Conservation (phyloP, 176 grass and related monocot genomes). For the Ampelocalamus luodianensis region DNA sequence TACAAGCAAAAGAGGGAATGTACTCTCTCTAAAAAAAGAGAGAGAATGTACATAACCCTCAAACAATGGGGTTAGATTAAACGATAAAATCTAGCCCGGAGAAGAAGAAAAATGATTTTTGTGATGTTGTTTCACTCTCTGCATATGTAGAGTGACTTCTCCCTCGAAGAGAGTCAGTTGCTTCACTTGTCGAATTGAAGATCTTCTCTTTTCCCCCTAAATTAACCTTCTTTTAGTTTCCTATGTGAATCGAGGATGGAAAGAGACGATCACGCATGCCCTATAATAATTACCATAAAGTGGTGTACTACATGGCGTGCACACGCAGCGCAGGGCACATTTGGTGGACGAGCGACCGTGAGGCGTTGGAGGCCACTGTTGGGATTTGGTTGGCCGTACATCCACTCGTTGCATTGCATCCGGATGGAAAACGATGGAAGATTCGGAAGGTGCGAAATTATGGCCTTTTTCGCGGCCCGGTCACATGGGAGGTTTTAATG, state of each 20-base stretch:
- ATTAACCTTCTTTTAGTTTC: not conserved
- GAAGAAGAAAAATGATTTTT: too few relatives aligned
- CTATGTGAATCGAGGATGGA: not conserved
- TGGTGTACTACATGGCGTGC: not conserved
- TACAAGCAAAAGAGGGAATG: too few relatives aligned
- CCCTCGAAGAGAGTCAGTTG: too few relatives aligned
- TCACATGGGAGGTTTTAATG: not conserved
- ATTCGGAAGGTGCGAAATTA: not conserved
- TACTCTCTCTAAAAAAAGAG: too few relatives aligned
- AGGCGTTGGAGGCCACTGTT: conserved; percentile 5
- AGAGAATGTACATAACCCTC: too few relatives aligned
- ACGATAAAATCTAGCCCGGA: too few relatives aligned
- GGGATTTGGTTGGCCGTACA: conserved; percentile 21
- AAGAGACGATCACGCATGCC: not conserved
- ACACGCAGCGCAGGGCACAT: not conserved
- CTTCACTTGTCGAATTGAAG: too few relatives aligned
- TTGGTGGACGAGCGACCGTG: not conserved
- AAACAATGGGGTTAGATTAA: too few relatives aligned
- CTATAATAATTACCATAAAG: not conserved
- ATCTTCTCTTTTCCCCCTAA: not conserved
- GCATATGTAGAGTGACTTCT: too few relatives aligned
- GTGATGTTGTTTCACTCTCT: too few relatives aligned
- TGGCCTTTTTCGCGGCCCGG: not conserved
- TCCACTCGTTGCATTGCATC: not conserved
- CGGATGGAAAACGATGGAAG: not conserved